Conservation (phyloP, 2,329 filamentous ascomycete species). For the Catunica adiposa region DNA sequence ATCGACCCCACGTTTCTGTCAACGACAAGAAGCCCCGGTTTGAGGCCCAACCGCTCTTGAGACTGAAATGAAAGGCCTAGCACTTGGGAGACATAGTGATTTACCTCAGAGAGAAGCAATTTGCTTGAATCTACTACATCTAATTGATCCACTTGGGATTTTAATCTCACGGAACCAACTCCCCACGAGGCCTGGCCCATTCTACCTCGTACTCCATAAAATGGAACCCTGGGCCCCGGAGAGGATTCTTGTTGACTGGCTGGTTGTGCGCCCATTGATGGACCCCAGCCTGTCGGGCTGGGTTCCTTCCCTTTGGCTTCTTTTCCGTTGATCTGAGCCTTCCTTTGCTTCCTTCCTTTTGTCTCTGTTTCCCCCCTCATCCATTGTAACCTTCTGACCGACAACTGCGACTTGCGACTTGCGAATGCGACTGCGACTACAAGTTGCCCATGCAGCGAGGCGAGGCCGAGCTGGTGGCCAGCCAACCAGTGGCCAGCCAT, state of each 20-base stretch:
- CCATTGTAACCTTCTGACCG: constrained; percentile 5
- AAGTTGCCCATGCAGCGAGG: neutral
- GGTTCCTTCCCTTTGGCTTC: constrained; percentile 2
- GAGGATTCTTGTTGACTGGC: neutral
- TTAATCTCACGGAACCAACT: neutral
- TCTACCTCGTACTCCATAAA: neutral
- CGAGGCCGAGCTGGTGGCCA: constrained; percentile 2
- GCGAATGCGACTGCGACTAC: neutral
- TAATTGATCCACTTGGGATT: no score
- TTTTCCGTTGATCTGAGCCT: constrained; percentile 4
- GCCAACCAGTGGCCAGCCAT: neutral
- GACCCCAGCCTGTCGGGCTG: neutral
- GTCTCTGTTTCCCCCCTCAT: neutral
- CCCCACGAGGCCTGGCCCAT: neutral
- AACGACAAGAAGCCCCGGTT: neutral
- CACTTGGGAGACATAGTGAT: neutral
- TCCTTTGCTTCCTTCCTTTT: constrained; percentile 5
- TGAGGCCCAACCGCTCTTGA: neutral
- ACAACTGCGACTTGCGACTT: neutral
- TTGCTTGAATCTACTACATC: no score
- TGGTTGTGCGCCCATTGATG: neutral
- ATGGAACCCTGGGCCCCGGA: neutral
- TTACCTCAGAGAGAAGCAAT: no score
- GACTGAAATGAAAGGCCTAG: neutral
- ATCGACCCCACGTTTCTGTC: constrained; percentile 4